Base-by-base conservation (phyloP, 2,329 filamentous ascomycete species). In the Hysterium pulicare region DNA sequence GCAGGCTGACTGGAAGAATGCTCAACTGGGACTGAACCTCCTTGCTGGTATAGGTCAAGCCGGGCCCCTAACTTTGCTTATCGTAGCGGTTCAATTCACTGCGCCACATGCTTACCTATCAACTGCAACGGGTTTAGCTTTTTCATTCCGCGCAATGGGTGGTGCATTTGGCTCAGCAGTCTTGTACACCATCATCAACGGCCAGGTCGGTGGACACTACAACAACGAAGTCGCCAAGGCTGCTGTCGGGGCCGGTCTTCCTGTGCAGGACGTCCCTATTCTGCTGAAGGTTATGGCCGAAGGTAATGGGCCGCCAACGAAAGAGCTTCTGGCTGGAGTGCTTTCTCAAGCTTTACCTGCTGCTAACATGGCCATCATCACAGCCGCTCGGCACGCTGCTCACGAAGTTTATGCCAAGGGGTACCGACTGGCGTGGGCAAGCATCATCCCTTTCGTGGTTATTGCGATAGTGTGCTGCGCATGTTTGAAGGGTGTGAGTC, bases 101-200 rank as follows among this genome's bases (percentile, higher is more conserved):
- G 51, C 59, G 13, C 61, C 61, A 0, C 59, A 64, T 24, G 57
- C 55, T 3, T 62, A 51, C 30, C 44, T 64, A 2, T 55, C 52
- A 3, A 63, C 61, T 2, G 61, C 61, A 0, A 62, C 61, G 0
- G 61, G 61, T 4, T 52, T 64, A 5, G 61, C 59, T 0, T 64
- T 62, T 41, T 62, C 59, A 5, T 59, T 58, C 2, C 48, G 61
- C 17, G 61, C 61, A 1, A 60, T 64, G 19, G 61, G 61, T 2
- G 59, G 61, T 31, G 56, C 59, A 0, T 62, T 64, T 31, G 59
- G 58, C 6, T 57, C 57, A 0, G 61, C 61, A 4, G 57, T 62
- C 37, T 56, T 62, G 26, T 53, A 55, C 30, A 59, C 58, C 5
- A 50, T 64, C 10, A 49, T 64, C 8, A 59, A 60, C 15, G 51